Evolutionary conservation across 768 basidiomycete genomes (phyloP).

Genomic region (Rhizopogon vesiculosus): DNA sequence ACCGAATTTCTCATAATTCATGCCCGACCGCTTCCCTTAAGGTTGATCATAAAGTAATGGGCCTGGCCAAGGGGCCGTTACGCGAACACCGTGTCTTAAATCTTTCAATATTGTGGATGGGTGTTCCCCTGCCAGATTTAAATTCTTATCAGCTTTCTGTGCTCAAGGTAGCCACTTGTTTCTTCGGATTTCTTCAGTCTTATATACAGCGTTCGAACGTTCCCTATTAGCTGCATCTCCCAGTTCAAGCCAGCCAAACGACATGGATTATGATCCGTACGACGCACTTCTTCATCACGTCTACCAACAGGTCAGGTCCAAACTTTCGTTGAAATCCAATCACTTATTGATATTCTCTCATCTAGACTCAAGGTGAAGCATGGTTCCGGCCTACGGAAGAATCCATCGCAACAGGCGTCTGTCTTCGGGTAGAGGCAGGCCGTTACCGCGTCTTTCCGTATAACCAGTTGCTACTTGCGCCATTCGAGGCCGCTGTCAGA

Average conservation of each 20-base stretch:
- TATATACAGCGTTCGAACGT: conserved; percentile 4
- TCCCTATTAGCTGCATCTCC: neutral
- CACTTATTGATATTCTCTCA: neutral
- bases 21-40: neutral
- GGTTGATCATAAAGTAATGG: neutral
- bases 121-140: neutral
- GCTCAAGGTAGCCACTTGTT: too few species aligned
- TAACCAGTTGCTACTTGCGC: conserved; percentile 66
- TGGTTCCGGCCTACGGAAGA: conserved; percentile 86
- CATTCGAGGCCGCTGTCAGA: conserved; percentile 75
- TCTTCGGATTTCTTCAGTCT: neutral
- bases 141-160: neutral
- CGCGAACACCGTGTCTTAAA: neutral
- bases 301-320: conserved; percentile 58
- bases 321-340: neutral
- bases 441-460: conserved; percentile 81
- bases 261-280: conserved; percentile 76
- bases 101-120: neutral
- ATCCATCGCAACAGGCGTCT: conserved; percentile 72
- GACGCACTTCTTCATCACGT: conserved; percentile 79
- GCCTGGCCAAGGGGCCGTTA: neutral
- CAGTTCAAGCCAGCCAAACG: neutral
- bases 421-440: conserved; percentile 61
- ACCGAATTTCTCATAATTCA: neutral
- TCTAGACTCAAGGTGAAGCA: conserved; percentile 71